Base-by-base conservation (phyloP, 371 early-diverging fungal species). In the Lichtheimia ramosa region DNA sequence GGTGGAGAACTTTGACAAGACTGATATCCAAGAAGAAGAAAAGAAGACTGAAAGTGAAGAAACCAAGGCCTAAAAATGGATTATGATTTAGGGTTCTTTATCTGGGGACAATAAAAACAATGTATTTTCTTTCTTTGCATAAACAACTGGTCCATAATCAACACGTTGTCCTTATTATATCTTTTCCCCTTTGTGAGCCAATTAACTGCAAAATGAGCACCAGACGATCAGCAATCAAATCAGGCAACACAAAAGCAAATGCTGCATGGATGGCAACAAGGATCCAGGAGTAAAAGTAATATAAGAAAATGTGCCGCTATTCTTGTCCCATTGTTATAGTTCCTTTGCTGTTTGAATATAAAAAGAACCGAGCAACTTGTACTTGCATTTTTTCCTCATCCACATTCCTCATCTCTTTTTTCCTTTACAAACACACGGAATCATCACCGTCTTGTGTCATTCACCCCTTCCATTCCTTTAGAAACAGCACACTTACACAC, bases 1-100 rank as follows among this genome's bases (percentile, higher is more conserved):
- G 61, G 87, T 89, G 40, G 86, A 85, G 66, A 75, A 70, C 75
- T 82, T 82, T 51, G 81, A 81, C 52, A 78, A 83, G 70, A 79
- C 79, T 43, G 75, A 71, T 13, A 66, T 79, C 64, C 69, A 74
- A 56, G 79, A 75, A 18, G 70, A 70, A 41, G 75, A 70, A 55
- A 61, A 70, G 54, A 58, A 58, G 59, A 48, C 55, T 46, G 46
- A 46, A 5, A 15, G 46, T 27, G 62, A 61, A 28, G 62, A 61
- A 28, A 43, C 21, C 48, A 55, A 54, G 54, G 62, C 62, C 48
- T 62, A 62, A 62, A 27, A 25, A 25, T 13, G 40, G 42, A 12
- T 7, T 7, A 46, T 7, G 46, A 18, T 5, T 18, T 18, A 18
- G n/a, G 46, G 10, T 46, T 46, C 46, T 46, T 46, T 46, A 46